These are phyloP conservation scores for Pichia sp. DNA, from an alignment of 1,139 yeast species.

Conservation along the genomic window DNA sequence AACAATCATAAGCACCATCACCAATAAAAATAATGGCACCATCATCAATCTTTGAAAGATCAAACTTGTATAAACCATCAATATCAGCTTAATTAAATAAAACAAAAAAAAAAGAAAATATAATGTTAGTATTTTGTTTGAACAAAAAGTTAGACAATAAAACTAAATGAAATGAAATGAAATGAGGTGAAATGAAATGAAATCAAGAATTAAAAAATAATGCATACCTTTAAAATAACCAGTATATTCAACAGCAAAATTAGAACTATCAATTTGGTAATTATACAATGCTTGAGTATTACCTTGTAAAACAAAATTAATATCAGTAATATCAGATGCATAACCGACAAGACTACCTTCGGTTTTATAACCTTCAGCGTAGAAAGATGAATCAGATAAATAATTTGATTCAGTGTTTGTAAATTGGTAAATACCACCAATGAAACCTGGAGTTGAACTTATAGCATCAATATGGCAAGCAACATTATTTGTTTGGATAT, in stretches of 20 bases:
- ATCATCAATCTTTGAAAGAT: slow-evolving; percentile 24
- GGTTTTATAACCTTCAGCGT: slow-evolving; percentile 4
- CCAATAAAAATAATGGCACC: slow-evolving; percentile 25
- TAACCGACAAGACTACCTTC: slow-evolving; percentile 1
- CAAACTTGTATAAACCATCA: slow-evolving; percentile 25
- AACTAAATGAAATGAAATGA: background rate
- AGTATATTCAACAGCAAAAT: slow-evolving; percentile 10
- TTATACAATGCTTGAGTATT: slow-evolving; percentile 2
- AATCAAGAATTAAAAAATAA: background rate
- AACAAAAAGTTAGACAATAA: too few relatives aligned
- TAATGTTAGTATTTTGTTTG: background rate
- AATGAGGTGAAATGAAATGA: background rate
- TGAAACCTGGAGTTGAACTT: too few relatives aligned
- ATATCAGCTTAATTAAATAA: slow-evolving; percentile 11
- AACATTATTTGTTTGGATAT: too few relatives aligned
- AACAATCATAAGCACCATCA: slow-evolving; percentile 27
- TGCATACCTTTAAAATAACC: slow-evolving; percentile 13
- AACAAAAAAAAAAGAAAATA: background rate
- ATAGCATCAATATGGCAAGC: too few relatives aligned
- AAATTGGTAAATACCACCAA: too few relatives aligned
- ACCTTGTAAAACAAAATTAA: slow-evolving; percentile 5
- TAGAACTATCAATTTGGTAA: slow-evolving; percentile 2
- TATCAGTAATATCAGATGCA: slow-evolving; percentile 5
- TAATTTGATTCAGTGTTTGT: too few relatives aligned
- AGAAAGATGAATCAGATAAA: background rate